phyloP scores from a whole-genome alignment of 495 filamentous ascomycete genomes.

The Xylaria sp. region DNA sequence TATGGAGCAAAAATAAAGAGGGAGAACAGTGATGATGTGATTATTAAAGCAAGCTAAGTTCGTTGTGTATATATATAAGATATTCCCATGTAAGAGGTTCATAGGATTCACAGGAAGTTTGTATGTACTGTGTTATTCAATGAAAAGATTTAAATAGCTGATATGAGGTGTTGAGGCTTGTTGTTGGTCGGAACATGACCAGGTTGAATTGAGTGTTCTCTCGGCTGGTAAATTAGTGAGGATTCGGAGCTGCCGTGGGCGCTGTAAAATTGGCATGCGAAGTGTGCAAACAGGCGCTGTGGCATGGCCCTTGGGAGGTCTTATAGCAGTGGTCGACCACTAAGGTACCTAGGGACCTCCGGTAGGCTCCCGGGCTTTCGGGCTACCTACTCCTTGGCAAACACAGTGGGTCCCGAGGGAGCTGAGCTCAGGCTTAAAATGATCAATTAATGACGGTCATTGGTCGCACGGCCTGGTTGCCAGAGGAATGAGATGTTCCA shows the following conservation, averaged over 20 bases:
- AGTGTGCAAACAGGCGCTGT: conserved; percentile 2
- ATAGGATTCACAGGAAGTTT: not conserved
- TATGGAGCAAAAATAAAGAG: not conserved
- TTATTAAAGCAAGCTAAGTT: not conserved
- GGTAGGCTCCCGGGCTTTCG: conserved; percentile 14
- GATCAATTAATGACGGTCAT: conserved; percentile 29
- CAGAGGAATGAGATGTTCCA: conserved; percentile 31
- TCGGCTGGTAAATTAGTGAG: conserved; percentile 13
- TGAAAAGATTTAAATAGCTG: not conserved
- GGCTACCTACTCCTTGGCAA: conserved; percentile 19
- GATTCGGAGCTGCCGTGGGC: not conserved
- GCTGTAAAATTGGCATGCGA: conserved; percentile 5
- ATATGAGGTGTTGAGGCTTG: not conserved
- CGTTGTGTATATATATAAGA: not conserved
- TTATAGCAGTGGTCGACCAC: not conserved
- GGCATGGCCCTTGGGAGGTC: conserved; percentile 10
- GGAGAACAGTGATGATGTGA: not conserved
- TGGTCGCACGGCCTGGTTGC: conserved; percentile 24
- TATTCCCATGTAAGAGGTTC: not conserved
- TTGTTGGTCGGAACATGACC: not conserved
- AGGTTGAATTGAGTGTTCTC: conserved; percentile 4
- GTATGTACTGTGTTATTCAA: not conserved
- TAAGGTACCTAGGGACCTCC: no score
- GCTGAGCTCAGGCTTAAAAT: conserved; percentile 33
- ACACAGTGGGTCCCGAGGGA: conserved; percentile 8